A percentile compares a stretch with the other conserved stretches of the same genome.
Conservation (phyloP, 148 eudicot species). For the Vaccinium corymbosum region DNA sequence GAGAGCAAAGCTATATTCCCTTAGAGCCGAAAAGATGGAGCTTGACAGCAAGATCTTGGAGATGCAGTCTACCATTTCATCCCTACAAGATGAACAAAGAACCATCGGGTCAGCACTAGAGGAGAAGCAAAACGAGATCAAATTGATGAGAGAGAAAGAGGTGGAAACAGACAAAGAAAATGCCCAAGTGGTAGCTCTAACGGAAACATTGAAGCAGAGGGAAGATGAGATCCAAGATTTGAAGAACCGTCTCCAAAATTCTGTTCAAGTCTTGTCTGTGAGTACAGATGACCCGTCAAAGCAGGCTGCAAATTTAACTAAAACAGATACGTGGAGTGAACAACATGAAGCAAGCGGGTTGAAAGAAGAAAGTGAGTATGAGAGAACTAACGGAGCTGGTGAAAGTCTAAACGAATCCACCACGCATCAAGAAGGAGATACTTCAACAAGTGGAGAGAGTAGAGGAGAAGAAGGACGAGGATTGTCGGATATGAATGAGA, state of each 20-base stretch:
- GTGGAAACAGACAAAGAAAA: conserved; percentile 18
- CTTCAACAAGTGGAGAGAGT: background rate
- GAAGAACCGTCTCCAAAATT: conserved; percentile 25
- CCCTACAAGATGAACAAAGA: conserved; percentile 64
- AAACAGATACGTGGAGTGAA: background rate
- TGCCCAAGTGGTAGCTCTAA: conserved; percentile 24
- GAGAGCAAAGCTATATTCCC: conserved; percentile 47
- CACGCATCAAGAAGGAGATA: background rate
- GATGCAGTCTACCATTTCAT: conserved; percentile 64
- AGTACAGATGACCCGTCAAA: conserved; percentile 33
- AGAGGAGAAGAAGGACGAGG: conserved; percentile 1
- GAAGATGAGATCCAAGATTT: conserved; percentile 47
- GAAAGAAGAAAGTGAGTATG: conserved; percentile 1
- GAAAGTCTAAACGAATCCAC: conserved; percentile 11
- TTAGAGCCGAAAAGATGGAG: conserved; percentile 53
- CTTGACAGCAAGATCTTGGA: conserved; percentile 40
- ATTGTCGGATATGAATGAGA: conserved; percentile 1
- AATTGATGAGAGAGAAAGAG: conserved; percentile 26
- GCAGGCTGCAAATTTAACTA: conserved; percentile 13
- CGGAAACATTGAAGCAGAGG: conserved; percentile 33
- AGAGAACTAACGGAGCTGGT: background rate
- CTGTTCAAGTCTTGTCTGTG: conserved; percentile 26
- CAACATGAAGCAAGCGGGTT: conserved; percentile 5
- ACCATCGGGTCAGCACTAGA: conserved; percentile 49
- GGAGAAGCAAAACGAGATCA: conserved; percentile 68